These are phyloP conservation scores for Sclerotiophoma versabilis DNA, from an alignment of 2,329 filamentous ascomycete species.

Conservation along the genomic window DNA sequence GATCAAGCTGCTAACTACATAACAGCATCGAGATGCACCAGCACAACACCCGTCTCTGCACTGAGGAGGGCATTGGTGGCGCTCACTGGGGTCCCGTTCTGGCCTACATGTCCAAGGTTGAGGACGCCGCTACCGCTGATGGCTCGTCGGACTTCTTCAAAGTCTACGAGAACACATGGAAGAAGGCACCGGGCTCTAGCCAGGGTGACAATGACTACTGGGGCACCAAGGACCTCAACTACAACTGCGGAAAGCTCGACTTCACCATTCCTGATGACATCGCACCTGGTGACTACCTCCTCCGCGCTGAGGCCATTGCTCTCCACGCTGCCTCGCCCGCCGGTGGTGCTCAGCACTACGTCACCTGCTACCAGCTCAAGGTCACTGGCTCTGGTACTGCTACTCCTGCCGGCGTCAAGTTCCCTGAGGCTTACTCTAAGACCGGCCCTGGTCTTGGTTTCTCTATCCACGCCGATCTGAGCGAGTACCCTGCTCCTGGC, in stretches of 20 bases:
- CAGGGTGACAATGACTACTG: constrained; percentile 54
- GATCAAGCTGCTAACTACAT: neutral
- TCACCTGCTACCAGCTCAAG: constrained; percentile 55
- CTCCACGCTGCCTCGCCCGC: constrained; percentile 50
- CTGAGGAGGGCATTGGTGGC: constrained; percentile 34
- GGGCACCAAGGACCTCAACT: constrained; percentile 53
- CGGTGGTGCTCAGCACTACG: constrained; percentile 57
- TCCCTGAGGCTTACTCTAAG: constrained; percentile 54
- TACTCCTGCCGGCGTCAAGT: constrained; percentile 54
- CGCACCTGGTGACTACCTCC: constrained; percentile 53
- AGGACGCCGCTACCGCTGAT: constrained; percentile 52
- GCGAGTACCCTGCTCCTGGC: constrained; percentile 52
- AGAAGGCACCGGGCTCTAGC: constrained; percentile 35
- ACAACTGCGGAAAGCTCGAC: constrained; percentile 44
- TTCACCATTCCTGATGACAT: constrained; percentile 50
- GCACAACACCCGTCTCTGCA: constrained; percentile 33
- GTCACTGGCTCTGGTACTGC: constrained; percentile 46
- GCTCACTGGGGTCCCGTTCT: constrained; percentile 62
- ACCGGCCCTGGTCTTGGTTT: constrained; percentile 53
- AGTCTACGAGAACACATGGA: constrained; percentile 52
- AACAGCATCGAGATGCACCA: constrained; percentile 40
- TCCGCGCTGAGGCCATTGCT: constrained; percentile 56
- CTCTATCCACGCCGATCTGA: constrained; percentile 50
- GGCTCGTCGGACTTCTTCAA: constrained; percentile 61
- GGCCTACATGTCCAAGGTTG: constrained; percentile 56